Percentiles rank a stretch among this genome's conserved stretches.
These are phyloP conservation scores for Kodamaea arcana DNA, from an alignment of 1,139 yeast genomes.

Conservation along the genomic window DNA sequence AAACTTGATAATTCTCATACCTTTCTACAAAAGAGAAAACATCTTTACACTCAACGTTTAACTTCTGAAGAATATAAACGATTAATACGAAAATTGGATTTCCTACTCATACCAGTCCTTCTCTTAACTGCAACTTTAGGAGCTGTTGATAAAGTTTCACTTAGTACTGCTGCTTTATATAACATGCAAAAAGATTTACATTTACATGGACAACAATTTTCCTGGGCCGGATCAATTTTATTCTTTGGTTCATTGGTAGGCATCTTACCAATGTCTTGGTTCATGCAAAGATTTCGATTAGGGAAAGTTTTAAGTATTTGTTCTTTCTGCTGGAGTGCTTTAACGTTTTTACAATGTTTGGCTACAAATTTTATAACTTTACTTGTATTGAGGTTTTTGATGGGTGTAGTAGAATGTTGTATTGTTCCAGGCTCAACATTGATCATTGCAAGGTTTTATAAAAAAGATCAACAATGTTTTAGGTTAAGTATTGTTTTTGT, in stretches of 20 bases:
- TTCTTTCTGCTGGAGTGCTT: slow-evolving; percentile 24
- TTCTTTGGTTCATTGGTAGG: slow-evolving; percentile 46
- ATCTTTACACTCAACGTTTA: slow-evolving; percentile 2
- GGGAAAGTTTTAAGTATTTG: slow-evolving; percentile 27
- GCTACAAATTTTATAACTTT: slow-evolving; percentile 28
- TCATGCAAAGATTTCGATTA: slow-evolving; percentile 22
- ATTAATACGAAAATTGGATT: slow-evolving; percentile 31
- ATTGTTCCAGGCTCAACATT: slow-evolving; percentile 44
- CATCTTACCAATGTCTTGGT: slow-evolving; percentile 33
- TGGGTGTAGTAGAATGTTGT: slow-evolving; percentile 37
- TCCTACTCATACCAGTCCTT: slow-evolving; percentile 28
- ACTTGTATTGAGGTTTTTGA: slow-evolving; percentile 31
- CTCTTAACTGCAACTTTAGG: slow-evolving; percentile 33
- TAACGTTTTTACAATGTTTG: slow-evolving; percentile 24
- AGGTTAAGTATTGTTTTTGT: slow-evolving; percentile 24
- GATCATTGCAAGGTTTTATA: slow-evolving; percentile 33
- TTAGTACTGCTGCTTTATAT: slow-evolving; percentile 42
- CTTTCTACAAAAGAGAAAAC: slow-evolving; percentile 4
- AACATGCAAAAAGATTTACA: slow-evolving; percentile 33
- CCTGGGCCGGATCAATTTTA: slow-evolving; percentile 45
- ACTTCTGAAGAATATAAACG: slow-evolving; percentile 21
- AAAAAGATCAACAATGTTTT: slow-evolving; percentile 24
- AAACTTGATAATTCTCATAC: slow-evolving; percentile 5
- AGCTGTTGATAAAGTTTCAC: slow-evolving; percentile 42
- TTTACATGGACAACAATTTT: slow-evolving; percentile 37